Percentiles rank a stretch among this genome's conserved stretches.
Conservation (phyloP, 108 stramenopile species). For the Parietichytrium sp. region DNA sequence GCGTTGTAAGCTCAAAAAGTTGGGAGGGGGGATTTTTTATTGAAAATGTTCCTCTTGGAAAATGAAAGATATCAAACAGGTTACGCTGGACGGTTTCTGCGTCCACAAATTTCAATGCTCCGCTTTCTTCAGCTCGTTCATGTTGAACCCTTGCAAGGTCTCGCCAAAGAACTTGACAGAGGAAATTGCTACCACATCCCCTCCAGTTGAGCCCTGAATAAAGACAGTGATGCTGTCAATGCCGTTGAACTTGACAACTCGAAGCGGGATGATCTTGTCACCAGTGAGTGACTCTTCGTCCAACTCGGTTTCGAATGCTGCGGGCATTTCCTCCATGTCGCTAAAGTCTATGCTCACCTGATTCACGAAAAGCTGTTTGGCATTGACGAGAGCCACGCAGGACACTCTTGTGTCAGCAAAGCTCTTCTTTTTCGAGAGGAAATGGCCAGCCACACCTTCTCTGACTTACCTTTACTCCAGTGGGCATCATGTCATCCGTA, state of each 20-base stretch:
- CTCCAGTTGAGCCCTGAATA: not conserved
- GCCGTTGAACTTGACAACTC: not conserved
- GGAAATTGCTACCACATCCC: not conserved
- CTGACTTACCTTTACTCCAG: not conserved
- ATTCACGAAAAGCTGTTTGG: slow-evolving; percentile 24
- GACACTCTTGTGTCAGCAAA: not conserved
- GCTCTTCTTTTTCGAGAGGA: not conserved
- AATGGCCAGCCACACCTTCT: not conserved
- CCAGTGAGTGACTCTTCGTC: not conserved
- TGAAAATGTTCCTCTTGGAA: no score
- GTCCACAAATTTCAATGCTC: no score
- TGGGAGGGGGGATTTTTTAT: no score
- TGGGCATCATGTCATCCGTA: not conserved
- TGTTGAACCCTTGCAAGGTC: slow-evolving; percentile 13
- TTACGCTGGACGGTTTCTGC: no score
- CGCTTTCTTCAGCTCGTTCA: slow-evolving; percentile 32
- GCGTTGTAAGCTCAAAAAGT: no score
- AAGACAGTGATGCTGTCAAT: slow-evolving; percentile 25
- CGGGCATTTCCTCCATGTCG: slow-evolving; percentile 12
- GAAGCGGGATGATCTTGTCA: slow-evolving; percentile 31
- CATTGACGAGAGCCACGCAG: no score
- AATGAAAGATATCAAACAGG: no score
- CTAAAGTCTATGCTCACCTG: slow-evolving; percentile 7
- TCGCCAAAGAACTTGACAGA: slow-evolving; percentile 23
- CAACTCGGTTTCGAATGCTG: not conserved